Conservation (phyloP, 2,329 filamentous ascomycete genomes). For the Aspergillus glaucus region DNA sequence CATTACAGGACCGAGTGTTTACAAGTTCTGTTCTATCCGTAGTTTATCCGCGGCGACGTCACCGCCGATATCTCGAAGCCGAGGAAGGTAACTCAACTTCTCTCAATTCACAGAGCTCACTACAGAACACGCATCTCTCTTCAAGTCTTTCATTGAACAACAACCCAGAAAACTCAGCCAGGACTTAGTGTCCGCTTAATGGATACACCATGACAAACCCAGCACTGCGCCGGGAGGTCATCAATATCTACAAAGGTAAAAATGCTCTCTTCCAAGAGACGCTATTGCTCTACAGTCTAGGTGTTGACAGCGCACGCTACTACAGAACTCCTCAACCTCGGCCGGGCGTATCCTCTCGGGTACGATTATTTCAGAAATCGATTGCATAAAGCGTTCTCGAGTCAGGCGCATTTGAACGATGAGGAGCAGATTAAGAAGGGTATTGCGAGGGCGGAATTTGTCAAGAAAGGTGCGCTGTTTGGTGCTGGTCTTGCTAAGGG, state of each 20-base stretch:
- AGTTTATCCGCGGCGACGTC: too few relatives aligned
- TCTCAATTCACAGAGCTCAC: too few relatives aligned
- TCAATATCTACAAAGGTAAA: constrained; percentile 80
- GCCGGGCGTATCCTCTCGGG: constrained; percentile 79
- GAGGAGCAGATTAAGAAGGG: constrained; percentile 69
- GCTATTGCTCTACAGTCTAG: neutral
- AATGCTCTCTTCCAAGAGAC: neutral
- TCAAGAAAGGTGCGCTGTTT: constrained; percentile 68
- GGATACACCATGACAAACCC: constrained; percentile 40
- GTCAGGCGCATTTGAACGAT: constrained; percentile 63
- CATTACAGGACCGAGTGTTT: too few relatives aligned
- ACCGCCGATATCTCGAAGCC: too few relatives aligned
- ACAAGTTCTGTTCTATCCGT: too few relatives aligned
- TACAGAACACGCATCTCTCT: too few relatives aligned
- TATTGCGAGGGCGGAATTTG: constrained; percentile 74
- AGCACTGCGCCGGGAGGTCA: constrained; percentile 68
- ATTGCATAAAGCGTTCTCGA: constrained; percentile 77
- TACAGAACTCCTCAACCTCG: constrained; percentile 74
- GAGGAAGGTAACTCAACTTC: too few relatives aligned
- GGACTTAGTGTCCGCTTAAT: neutral
- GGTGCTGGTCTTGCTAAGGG: neutral
- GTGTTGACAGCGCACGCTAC: neutral
- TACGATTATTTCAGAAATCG: constrained; percentile 75
- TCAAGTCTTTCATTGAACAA: too few relatives aligned
- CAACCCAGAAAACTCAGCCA: too few relatives aligned